Conservation (phyloP, 768 basidiomycete species). For the Guyanaporus albipodus region DNA sequence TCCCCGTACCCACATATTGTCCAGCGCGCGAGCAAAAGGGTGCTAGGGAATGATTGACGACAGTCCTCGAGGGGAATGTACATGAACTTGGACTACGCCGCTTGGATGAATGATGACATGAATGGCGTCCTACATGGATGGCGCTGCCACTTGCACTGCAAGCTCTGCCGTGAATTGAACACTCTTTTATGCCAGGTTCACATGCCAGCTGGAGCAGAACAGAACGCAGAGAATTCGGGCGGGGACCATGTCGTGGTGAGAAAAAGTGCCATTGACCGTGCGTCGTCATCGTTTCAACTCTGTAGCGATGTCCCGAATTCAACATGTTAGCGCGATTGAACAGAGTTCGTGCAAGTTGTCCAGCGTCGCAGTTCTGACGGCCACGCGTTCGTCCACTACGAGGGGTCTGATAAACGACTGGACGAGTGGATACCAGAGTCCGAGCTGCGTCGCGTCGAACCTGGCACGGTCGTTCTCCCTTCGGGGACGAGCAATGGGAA, state of each 20-base stretch:
- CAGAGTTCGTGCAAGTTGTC: constrained; percentile 51
- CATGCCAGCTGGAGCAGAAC: constrained; percentile 23
- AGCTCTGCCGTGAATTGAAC: not conserved
- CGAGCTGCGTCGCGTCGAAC: constrained; percentile 31
- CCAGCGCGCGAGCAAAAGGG: no score
- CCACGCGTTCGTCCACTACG: constrained; percentile 69
- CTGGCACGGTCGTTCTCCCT: constrained; percentile 17
- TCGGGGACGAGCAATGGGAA: constrained; percentile 31
- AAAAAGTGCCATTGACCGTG: constrained; percentile 35
- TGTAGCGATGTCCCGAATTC: constrained; percentile 11
- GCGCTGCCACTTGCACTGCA: not conserved
- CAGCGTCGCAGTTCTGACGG: constrained; percentile 40
- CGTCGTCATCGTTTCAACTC: constrained; percentile 19
- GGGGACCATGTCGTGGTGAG: constrained; percentile 24
- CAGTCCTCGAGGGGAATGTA: no score
- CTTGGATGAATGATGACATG: no score
- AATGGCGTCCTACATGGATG: not conserved
- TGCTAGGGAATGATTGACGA: no score
- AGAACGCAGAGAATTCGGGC: constrained; percentile 1
- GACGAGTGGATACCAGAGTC: constrained; percentile 68
- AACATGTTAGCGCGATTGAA: not conserved
- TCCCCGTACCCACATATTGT: no score
- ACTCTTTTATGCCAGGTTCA: constrained; percentile 1
- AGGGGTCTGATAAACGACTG: constrained; percentile 63
- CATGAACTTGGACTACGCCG: no score